phyloP scores from a whole-genome alignment of 2,329 filamentous ascomycete genomes.

The Stemphylium lycopersici region DNA sequence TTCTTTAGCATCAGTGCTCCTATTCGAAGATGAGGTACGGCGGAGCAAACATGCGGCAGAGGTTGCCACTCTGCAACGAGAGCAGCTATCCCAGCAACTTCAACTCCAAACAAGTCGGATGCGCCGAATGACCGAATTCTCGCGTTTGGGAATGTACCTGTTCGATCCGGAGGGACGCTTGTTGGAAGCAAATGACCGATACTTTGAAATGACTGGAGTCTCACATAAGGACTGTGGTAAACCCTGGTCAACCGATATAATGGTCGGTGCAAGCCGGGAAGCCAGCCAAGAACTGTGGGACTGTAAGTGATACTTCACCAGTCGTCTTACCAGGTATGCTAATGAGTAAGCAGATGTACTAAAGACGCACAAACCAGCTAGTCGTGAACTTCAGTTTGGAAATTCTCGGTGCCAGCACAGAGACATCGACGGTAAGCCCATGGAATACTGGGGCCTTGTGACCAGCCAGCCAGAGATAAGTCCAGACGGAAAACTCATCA shows the following conservation, averaged over 20 bases:
- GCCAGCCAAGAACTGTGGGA: conserved; percentile 50
- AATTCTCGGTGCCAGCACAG: conserved; percentile 38
- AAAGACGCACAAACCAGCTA: conserved; percentile 45
- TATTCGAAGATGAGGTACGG: conserved; percentile 43
- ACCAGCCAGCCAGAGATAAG: conserved; percentile 37
- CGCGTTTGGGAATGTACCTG: conserved; percentile 42
- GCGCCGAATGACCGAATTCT: conserved; percentile 44
- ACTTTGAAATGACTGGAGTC: conserved; percentile 57
- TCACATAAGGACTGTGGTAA: conserved; percentile 47
- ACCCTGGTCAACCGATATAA: conserved; percentile 52
- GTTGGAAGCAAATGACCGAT: conserved; percentile 53
- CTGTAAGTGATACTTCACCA: conserved; percentile 1
- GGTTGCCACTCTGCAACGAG: conserved; percentile 35
- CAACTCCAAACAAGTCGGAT: conserved; percentile 41
- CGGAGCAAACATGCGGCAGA: conserved; percentile 35
- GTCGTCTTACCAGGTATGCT: neutral
- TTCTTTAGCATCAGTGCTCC: conserved; percentile 42
- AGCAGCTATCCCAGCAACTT: conserved; percentile 35
- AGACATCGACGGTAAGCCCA: conserved; percentile 47
- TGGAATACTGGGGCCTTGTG: conserved; percentile 55
- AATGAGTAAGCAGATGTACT: conserved; percentile 29
- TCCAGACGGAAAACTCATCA: conserved; percentile 31
- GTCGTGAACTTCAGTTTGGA: conserved; percentile 53
- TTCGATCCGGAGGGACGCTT: conserved; percentile 51
- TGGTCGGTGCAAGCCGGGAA: conserved; percentile 45